Base-by-base conservation (phyloP, 495 filamentous ascomycete species). In the Lasiosphaeriaceae sp. region DNA sequence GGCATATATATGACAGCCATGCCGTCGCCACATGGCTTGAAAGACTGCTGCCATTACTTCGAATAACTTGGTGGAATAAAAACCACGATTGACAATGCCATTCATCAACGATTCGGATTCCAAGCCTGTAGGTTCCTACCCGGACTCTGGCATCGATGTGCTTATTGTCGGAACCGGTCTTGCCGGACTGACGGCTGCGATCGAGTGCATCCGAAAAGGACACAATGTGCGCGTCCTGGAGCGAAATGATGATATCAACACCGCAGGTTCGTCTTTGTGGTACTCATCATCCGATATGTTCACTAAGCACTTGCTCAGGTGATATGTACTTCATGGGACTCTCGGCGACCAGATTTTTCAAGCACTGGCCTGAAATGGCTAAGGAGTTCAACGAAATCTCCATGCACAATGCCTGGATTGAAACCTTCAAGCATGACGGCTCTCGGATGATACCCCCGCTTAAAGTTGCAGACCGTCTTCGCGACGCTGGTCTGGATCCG, bases 191-290 rank as follows among this genome's bases (percentile, higher is more conserved):
- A 83, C 81, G 0, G 81, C 82, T 2, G 77, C 82, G n/a, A 79
- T 88, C 24, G 86, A 88, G 71, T 84, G 81, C 57, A 65, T 74
- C 48, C 76, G 83, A 21, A 85, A 88, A 68, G 85, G 85, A 2
- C 84, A 88, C 56, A 79, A 74, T 45, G 85, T 86, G 31, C 64
- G 70, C 34, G 66, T 86, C 22, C 62, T 84, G n/a, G 83, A 86
- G 65, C 72, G 76, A 39, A 71, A 76, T 54, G 55, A 61, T 41
- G 64, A 71, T 22, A 72, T 74, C 52, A 74, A 71, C 53, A 73
- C 73, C 2, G 69, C 67, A 17, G 72, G 70, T 74, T 44, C 49
- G 57, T 46, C 44, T 56, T 50, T 21, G 14, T 44, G 44, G 23
- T n/a, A 39, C 43, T 34, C 37, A n/a, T n/a, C n/a, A n/a, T 37